Evolutionary conservation across 164 flowering plant genomes (phyloP).

Genomic region (Vitis cinerea): DNA sequence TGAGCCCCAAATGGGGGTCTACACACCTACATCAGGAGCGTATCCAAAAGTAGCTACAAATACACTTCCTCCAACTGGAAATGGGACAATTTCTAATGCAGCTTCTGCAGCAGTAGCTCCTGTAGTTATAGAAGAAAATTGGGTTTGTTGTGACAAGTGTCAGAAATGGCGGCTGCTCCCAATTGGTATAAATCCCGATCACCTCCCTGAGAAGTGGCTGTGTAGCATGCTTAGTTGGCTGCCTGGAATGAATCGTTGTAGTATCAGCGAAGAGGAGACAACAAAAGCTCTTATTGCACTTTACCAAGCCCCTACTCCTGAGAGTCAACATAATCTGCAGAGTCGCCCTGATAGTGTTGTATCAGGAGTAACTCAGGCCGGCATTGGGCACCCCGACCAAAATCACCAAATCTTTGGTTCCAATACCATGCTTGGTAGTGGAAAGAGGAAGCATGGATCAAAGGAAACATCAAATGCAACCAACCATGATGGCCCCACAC

Average conservation of each 20-base stretch:
- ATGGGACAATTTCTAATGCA: conserved; percentile 35
- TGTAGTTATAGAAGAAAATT: conserved; percentile 49
- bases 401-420: conserved; percentile 21
- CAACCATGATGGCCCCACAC: conserved; percentile 21
- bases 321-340: conserved; percentile 35
- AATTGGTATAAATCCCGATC: conserved; percentile 27
- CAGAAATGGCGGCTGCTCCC: conserved; percentile 68
- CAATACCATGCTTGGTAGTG: conserved; percentile 23
- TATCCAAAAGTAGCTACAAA: conserved; percentile 19
- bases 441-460: conserved; percentile 46
- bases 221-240: conserved; percentile 95
- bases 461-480: conserved; percentile 36
- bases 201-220: conserved; percentile 85
- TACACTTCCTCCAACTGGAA: conserved; percentile 21
- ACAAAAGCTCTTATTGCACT: conserved; percentile 58
- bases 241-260: conserved; percentile 90
- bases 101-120: conserved; percentile 38
- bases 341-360: conserved; percentile 26
- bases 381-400: conserved; percentile 28
- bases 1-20: too few relatives aligned
- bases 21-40: conserved; percentile 18
- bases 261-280: conserved; percentile 71
- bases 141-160: conserved; percentile 93
- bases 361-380: conserved; percentile 26
- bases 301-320: conserved; percentile 42